Percentiles rank a stretch among this genome's conserved stretches.
Conservation (phyloP, 495 filamentous ascomycete species). For the Xylaria sp. region DNA sequence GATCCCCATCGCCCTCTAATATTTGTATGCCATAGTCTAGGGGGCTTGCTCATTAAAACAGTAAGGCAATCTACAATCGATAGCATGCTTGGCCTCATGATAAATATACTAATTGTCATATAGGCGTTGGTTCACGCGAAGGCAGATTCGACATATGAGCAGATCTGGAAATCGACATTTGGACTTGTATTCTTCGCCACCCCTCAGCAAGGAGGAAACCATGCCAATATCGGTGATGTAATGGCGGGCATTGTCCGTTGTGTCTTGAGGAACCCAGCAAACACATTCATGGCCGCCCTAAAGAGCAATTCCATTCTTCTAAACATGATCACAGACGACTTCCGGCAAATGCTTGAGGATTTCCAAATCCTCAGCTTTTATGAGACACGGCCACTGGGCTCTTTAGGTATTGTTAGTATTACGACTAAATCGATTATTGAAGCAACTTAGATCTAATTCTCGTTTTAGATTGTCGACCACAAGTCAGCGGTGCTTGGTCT, state of each 20-base stretch:
- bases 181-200: slow-evolving; percentile 38
- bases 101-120: neutral
- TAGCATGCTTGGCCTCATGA: neutral
- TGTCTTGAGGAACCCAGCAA: slow-evolving; percentile 33
- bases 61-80: slow-evolving; percentile 14
- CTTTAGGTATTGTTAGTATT: slow-evolving; percentile 26
- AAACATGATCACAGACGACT: slow-evolving; percentile 34
- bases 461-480: slow-evolving; percentile 37
- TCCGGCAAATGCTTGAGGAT: slow-evolving; percentile 37
- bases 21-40: slow-evolving; percentile 39
- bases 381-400: slow-evolving; percentile 34
- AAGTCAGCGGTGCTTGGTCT: slow-evolving; percentile 39
- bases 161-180: slow-evolving; percentile 38
- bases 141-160: slow-evolving; percentile 29
- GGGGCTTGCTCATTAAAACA: slow-evolving; percentile 36
- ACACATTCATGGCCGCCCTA: slow-evolving; percentile 38
- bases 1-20: slow-evolving; percentile 31
- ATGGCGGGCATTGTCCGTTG: slow-evolving; percentile 36
- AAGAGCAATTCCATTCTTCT: slow-evolving; percentile 32
- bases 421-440: neutral
- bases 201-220: slow-evolving; percentile 32
- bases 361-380: slow-evolving; percentile 41
- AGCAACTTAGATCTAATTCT: slow-evolving; percentile 8
- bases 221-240: slow-evolving; percentile 35
- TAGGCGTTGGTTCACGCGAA: slow-evolving; percentile 35